phyloP scores from a whole-genome alignment of 2,329 filamentous ascomycete genomes.

The Ambrosiella beaveri region DNA sequence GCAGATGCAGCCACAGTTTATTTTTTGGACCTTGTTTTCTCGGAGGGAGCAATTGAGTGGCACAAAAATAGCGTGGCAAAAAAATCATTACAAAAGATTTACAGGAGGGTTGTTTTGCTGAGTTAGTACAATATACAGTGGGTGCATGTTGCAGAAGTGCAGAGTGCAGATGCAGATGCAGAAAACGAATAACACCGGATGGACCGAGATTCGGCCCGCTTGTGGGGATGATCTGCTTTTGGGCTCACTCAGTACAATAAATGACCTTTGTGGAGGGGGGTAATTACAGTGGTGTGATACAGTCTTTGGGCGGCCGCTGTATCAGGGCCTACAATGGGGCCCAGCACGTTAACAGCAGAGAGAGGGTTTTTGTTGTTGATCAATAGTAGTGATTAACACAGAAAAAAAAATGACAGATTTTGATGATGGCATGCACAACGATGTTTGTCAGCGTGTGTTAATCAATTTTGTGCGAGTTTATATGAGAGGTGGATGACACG shows the following conservation, averaged over 20 bases:
- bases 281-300: not conserved
- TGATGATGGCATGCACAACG: no score
- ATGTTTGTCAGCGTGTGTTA: no score
- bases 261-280: no score
- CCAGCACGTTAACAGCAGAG: not conserved
- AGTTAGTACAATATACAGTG: not conserved
- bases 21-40: no score
- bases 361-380: not conserved
- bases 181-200: conserved; percentile 10
- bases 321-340: not conserved
- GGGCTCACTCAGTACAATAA: not conserved
- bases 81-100: no score
- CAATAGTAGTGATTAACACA: not conserved
- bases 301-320: not conserved
- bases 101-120: not conserved
- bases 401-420: no score
- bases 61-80: no score
- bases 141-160: not conserved
- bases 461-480: no score
- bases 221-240: conserved; percentile 6
- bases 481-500: no score
- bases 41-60: no score
- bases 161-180: not conserved
- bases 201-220: conserved; percentile 13
- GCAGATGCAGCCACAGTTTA: no score